These are phyloP conservation scores for Cercospora nicotianae DNA, from an alignment of 2,329 filamentous ascomycete species.

Conservation along the genomic window DNA sequence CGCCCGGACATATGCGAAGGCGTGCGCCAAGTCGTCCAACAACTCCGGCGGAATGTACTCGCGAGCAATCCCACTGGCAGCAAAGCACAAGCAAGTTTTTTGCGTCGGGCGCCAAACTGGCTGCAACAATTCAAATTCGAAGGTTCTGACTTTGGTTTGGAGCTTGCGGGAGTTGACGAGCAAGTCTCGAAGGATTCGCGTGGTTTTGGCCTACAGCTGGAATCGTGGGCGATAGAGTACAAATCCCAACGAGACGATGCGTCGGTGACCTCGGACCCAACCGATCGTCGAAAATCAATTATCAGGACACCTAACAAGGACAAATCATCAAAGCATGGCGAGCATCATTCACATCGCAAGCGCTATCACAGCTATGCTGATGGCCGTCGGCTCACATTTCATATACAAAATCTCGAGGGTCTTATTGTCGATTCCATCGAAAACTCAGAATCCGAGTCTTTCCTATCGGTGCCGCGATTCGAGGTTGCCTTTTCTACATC, in stretches of 20 bases:
- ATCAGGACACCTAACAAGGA: conserved; percentile 61
- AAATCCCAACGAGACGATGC: conserved; percentile 69
- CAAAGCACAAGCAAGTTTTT: conserved; percentile 60
- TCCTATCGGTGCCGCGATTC: conserved; percentile 80
- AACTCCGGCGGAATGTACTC: conserved; percentile 71
- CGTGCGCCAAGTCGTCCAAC: conserved; percentile 83
- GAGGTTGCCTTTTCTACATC: conserved; percentile 82
- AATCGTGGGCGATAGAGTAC: conserved; percentile 87
- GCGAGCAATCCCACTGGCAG: conserved; percentile 47
- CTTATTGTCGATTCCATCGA: conserved; percentile 88
- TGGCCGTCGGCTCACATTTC: conserved; percentile 76
- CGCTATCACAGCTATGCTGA: conserved; percentile 58
- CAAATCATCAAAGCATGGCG: conserved; percentile 34
- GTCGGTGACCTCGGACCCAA: conserved; percentile 29
- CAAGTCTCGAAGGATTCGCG: conserved; percentile 78
- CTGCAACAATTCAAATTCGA: conserved; percentile 80
- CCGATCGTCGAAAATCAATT: conserved; percentile 66
- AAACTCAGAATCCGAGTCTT: conserved; percentile 80
- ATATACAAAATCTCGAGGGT: conserved; percentile 80
- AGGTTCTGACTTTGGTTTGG: conserved; percentile 83
- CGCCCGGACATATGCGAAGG: conserved; percentile 91
- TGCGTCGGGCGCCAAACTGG: conserved; percentile 81
- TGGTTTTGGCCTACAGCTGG: conserved; percentile 81
- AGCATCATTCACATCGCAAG: conserved; percentile 47
- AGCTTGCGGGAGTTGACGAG: conserved; percentile 84